Conservation (phyloP, 2,329 filamentous ascomycete genomes). For the Aspergillus pseudoterreus region DNA sequence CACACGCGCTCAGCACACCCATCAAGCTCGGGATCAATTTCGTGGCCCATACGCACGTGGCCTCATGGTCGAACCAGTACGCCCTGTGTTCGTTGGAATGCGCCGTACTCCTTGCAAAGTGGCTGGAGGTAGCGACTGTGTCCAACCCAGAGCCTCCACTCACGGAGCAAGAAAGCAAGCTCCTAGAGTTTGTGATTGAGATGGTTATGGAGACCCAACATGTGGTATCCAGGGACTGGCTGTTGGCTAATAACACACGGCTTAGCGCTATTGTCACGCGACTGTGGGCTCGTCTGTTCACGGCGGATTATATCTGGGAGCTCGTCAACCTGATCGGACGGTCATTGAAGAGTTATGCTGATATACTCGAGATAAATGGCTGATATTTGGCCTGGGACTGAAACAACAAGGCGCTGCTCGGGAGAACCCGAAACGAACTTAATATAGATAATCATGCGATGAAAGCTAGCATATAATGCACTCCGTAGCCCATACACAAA, state of each 20-base stretch:
- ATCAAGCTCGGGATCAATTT: conserved; percentile 54
- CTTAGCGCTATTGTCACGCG: conserved; percentile 30
- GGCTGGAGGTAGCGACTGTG: conserved; percentile 31
- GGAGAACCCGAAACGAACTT: too few relatives aligned
- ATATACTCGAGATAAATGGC: conserved; percentile 21
- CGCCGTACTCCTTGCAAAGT: conserved; percentile 52
- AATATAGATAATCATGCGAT: too few relatives aligned
- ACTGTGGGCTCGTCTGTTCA: conserved; percentile 33
- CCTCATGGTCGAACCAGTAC: conserved; percentile 57
- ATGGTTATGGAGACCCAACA: conserved; percentile 35
- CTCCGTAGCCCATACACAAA: too few relatives aligned
- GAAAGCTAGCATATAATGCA: too few relatives aligned
- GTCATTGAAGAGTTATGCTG: conserved; percentile 31
- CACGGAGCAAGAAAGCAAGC: conserved; percentile 29
- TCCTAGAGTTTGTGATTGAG: conserved; percentile 34
- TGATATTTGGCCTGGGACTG: not conserved
- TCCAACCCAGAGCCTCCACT: conserved; percentile 21
- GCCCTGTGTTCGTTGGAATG: conserved; percentile 54
- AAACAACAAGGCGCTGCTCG: not conserved
- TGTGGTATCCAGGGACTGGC: conserved; percentile 27
- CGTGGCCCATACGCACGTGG: conserved; percentile 53
- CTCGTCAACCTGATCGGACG: conserved; percentile 33
- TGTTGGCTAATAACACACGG: conserved; percentile 30
- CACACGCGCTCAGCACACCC: conserved; percentile 54
- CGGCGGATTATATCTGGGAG: conserved; percentile 35